These are phyloP conservation scores for Tetrahymena borealis DNA, from an alignment of 73 alveolate genomes.

Conservation along the genomic window DNA sequence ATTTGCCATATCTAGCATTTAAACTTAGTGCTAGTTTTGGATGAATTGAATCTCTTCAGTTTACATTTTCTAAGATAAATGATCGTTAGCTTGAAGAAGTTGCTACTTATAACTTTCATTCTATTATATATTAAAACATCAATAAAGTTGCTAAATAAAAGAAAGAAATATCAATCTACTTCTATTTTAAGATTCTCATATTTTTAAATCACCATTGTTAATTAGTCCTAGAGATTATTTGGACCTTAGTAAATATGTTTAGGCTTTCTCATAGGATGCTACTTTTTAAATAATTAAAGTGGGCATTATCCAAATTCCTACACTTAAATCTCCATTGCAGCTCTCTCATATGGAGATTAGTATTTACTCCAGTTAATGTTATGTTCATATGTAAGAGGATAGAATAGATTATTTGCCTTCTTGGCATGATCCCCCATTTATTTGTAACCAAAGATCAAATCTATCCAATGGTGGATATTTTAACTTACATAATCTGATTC, in stretches of 20 bases:
- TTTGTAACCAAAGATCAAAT: constrained; percentile 87
- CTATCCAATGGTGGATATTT: constrained; percentile 88
- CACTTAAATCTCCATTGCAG: constrained; percentile 73
- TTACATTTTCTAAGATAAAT: background rate
- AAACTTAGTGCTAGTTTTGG: background rate
- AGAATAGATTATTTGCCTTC: constrained; percentile 70
- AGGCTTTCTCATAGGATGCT: constrained; percentile 77
- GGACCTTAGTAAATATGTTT: background rate
- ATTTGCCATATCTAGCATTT: background rate
- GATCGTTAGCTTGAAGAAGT: background rate
- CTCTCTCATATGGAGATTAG: constrained; percentile 51
- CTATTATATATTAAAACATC: background rate
- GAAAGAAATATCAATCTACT: background rate
- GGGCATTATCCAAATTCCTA: constrained; percentile 94
- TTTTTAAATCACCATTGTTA: background rate
- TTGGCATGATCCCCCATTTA: constrained; percentile 82
- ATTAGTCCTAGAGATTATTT: background rate
- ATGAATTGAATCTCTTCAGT: background rate
- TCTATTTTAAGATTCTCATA: background rate
- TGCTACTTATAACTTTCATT: background rate
- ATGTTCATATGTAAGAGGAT: constrained; percentile 82
- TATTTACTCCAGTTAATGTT: constrained; percentile 67
- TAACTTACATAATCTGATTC: constrained; percentile 85
- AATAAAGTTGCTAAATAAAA: background rate
- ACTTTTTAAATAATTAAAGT: constrained; percentile 62